Evolutionary conservation across 2,329 filamentous ascomycete genomes (phyloP), one percentile per base, ranked within the genome.

Genomic region (Colletotrichum sp.): DNA sequence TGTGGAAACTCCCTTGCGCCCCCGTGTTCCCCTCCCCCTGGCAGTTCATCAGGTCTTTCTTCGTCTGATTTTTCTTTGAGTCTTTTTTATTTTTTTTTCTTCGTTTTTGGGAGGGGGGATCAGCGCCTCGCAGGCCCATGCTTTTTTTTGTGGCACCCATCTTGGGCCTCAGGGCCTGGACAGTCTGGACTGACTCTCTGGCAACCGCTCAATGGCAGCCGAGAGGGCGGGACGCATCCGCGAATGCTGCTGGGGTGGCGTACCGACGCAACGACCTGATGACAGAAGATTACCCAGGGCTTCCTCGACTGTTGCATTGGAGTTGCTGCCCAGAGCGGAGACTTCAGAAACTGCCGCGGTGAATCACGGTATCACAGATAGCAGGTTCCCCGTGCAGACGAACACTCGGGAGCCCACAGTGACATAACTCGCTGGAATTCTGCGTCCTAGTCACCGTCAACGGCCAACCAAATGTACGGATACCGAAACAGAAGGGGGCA

Each of bases 101-200:
- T 18, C 26, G 34, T 44, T 21, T 44, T n/a, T 62, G 30, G 32
- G 15, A 16, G 64, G 52, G 68, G 39, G 18, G 70, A 73, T 76
- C 74, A 60, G 71, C 70, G 34, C 28, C 62, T 72, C 63, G 44
- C 24, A 57, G 57, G 39, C 67, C 44, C 74, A 69, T 60, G 70
- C 70, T 68, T 72, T 72, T 72, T 72, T 73, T 68, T 76, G 70
- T 74, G 70, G 74, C 24, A 18, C 59, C 49, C 24, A 7, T 63
- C 59, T 55, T 34, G 63, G 39, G 26, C 55, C 32, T 8, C 57
- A 63, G 44, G 73, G 70, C 68, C 74, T 74, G 26, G 74, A 69
- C 73, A 70, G 70, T 65, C 74, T 74, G 26, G 74, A 69, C 73
- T 60, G 73, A 73, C 70, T 76, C 73, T 76, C 49, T 73, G 57